These are phyloP conservation scores for Fistulinella cinereoalba DNA, from an alignment of 1,284 basidiomycete species.

Conservation along the genomic window DNA sequence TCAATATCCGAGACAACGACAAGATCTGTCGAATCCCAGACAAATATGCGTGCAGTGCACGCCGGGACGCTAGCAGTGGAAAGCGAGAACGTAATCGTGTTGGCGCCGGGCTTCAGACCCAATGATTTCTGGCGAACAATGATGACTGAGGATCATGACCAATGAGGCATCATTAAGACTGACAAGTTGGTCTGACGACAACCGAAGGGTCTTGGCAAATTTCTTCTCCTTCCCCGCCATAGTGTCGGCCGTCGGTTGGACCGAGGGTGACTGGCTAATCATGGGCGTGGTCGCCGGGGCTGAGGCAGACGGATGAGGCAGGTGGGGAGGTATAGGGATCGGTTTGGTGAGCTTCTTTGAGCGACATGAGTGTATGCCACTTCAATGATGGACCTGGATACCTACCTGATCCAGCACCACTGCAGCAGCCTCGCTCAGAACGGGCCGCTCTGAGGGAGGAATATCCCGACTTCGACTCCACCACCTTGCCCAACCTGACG, in stretches of 20 bases:
- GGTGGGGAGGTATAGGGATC: neutral
- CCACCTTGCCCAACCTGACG: slow-evolving; percentile 72
- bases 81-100: slow-evolving; percentile 92
- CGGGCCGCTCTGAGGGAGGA: slow-evolving; percentile 20
- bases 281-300: slow-evolving; percentile 30
- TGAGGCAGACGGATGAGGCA: slow-evolving; percentile 18
- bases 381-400: neutral
- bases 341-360: slow-evolving; percentile 13
- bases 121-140: slow-evolving; percentile 69
- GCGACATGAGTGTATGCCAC: slow-evolving; percentile 3
- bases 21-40: slow-evolving; percentile 90
- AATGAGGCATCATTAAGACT: slow-evolving; percentile 21
- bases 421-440: slow-evolving; percentile 16
- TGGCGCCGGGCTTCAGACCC: slow-evolving; percentile 84
- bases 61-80: slow-evolving; percentile 86
- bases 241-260: slow-evolving; percentile 21
- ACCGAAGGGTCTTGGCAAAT: slow-evolving; percentile 90
- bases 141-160: slow-evolving; percentile 1
- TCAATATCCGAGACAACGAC: slow-evolving; percentile 98
- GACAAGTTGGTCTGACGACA: slow-evolving; percentile 82
- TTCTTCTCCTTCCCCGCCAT: slow-evolving; percentile 35
- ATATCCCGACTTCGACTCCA: slow-evolving; percentile 59
- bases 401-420: slow-evolving; percentile 23
- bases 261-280: slow-evolving; percentile 15
- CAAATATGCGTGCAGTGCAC: slow-evolving; percentile 91